Evolutionary conservation across 2,329 filamentous ascomycete genomes (phyloP), one percentile per base, ranked within the genome.

Genomic region (Exophiala aquamarina): DNA sequence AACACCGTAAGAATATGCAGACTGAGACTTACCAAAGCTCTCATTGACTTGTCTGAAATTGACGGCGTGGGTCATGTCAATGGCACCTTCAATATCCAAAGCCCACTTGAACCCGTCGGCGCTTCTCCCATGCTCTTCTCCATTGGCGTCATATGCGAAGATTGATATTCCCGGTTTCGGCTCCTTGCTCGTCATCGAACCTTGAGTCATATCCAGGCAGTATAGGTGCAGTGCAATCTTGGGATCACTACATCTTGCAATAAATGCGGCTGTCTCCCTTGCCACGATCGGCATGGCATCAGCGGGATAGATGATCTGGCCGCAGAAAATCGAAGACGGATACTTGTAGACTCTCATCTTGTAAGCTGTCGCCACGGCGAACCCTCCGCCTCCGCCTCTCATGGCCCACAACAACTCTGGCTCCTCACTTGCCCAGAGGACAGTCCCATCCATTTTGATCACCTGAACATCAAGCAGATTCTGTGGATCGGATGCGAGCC

Each of bases 401-500:
- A 71, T 54, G 4, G 66, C 68, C 67, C 67, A 72, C 11, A 71
- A 56, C 2, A 72, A 58, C 14, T 72, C 69, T 2, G 69, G 65
- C 41, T 70, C 66, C 18, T 58, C 15, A 7, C 62, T 64, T 1
- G 68, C 68, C 69, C 69, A 72, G 2, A 69, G 41, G 4, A 64
- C 51, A 1, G 52, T 52, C 1, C 70, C 70, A 43, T 71, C 66
- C 5, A 61, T 55, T 23, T 64, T 60, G 15, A 71, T 64, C 7
- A 72, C 56, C 41, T 70, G 61, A 2, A 62, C 64, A 49, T 72
- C 68, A 1, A 72, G 58, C 46, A 72, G 54, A 50, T 70, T 73
- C 19, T 63, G 58, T 10, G 69, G 67, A 48, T 73, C 69, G 18
- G 63, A 67, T 10, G 64, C 61, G 19, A 65, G 55, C 6, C 70